These are phyloP conservation scores for Pistacia integerrima DNA, from an alignment of 345 rosid species.

Conservation along the genomic window DNA sequence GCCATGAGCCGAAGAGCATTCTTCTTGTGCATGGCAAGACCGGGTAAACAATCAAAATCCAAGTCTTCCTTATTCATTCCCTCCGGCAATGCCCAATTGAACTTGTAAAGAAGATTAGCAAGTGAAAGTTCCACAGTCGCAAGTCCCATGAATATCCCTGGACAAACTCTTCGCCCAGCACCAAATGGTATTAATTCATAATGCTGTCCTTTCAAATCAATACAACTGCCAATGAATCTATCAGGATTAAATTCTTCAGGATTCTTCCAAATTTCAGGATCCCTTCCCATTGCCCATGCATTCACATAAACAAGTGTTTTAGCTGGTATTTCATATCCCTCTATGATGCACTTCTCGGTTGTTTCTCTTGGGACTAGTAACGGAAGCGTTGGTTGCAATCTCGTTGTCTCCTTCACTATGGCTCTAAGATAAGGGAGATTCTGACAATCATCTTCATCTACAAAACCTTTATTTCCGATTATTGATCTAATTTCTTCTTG, in stretches of 20 bases:
- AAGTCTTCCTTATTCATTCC: constrained; percentile 25
- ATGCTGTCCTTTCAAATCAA: constrained; percentile 28
- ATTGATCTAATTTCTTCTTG: constrained; percentile 25
- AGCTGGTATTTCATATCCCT: neutral
- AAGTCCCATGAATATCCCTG: constrained; percentile 26
- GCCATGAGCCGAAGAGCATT: no score
- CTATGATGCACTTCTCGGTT: no score
- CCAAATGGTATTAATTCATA: constrained; percentile 33
- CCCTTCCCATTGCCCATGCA: constrained; percentile 38
- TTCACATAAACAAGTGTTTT: constrained; percentile 26
- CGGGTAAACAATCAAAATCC: constrained; percentile 1
- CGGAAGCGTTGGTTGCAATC: constrained; percentile 23
- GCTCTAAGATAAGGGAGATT: constrained; percentile 30
- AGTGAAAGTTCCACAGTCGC: constrained; percentile 24
- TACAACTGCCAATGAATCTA: constrained; percentile 22
- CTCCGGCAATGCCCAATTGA: constrained; percentile 28
- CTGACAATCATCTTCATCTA: constrained; percentile 27
- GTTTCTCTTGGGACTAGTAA: no score
- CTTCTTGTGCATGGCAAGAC: no score
- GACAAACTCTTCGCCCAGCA: constrained; percentile 36
- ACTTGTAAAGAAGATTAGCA: constrained; percentile 24
- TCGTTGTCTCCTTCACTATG: constrained; percentile 35
- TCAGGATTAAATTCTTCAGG: constrained; percentile 26
- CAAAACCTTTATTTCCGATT: constrained; percentile 20
- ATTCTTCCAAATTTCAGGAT: constrained; percentile 29